Conservation (phyloP, 345 rosid genomes). For the Nasturtium officinale region DNA sequence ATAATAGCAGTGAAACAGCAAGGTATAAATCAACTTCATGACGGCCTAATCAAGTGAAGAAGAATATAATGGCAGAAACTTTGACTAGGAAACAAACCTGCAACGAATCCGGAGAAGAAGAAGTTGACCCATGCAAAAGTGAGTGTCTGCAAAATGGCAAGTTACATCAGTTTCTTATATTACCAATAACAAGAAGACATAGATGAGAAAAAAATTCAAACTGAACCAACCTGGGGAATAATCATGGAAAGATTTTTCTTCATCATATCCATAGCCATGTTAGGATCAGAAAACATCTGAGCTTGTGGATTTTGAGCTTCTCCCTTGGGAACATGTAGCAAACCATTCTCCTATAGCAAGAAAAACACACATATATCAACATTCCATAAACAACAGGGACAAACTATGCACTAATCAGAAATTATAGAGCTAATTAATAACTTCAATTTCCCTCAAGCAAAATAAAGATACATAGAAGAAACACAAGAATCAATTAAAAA, state of each 20-base stretch:
- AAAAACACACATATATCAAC: constrained; percentile 23
- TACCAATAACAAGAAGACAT: constrained; percentile 12
- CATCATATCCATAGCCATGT: constrained; percentile 99
- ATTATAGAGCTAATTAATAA: neutral
- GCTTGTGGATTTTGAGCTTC: constrained; percentile 88
- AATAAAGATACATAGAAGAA: neutral
- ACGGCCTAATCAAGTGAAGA: neutral
- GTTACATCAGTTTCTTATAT: constrained; percentile 32
- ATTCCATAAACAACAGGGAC: neutral
- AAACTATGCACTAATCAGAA: neutral
- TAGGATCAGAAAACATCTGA: constrained; percentile 98
- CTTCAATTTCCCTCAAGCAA: neutral
- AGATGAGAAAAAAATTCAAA: neutral
- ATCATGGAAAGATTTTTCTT: constrained; percentile 99
- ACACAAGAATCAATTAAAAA: neutral
- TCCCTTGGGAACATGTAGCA: constrained; percentile 82
- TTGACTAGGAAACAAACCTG: constrained; percentile 54
- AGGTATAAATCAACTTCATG: neutral
- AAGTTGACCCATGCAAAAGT: constrained; percentile 99
- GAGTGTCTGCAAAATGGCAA: constrained; percentile 68
- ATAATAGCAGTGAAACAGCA: neutral
- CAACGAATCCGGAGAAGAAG: constrained; percentile 99
- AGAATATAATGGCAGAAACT: neutral
- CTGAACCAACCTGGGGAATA: constrained; percentile 81
- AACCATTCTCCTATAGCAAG: constrained; percentile 80